Base-by-base conservation (phyloP, 176 grass and related monocot genomes). In the Elymus sibiricus region DNA sequence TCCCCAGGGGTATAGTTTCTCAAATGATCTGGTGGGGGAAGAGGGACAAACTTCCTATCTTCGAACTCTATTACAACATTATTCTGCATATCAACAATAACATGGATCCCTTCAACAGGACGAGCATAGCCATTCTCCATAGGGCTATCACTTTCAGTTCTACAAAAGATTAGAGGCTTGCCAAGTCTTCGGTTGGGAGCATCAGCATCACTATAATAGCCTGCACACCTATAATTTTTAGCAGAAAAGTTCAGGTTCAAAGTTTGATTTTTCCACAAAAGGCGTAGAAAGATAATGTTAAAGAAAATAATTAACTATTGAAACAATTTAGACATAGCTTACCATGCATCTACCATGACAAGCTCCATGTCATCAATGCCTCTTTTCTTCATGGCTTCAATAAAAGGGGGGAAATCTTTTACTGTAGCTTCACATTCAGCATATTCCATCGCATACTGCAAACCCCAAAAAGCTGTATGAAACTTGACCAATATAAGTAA, bases 361-460 rank as follows among this genome's bases (percentile, higher is more conserved):
- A 99, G 97, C 58, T 99, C 97, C 97, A 99, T 99, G 76, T 99
- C 97, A 56, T 99, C 97, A n/a, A 99, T 91, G 24, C 97, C 97
- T 90, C 97, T 96, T 93, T 88, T 96, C 83, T 92, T 97, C 94
- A 99, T 99, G 76, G 94, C 97, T 92, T 99, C 94, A 79, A 99
- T 90, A 69, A 99, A 99, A 70, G 90, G 90, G 71, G 97, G 94
- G 65, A 94, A 94, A 90, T 78, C 83, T 86, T 99, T 99, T 14
- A 99, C 97, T 39, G 78, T 90, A 76, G 97, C 97, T 92, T 99
- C 97, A 76, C 97, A 99, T 71, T 99, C 97, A 77, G 97, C 97
- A 89, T 99, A 99, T 81, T 99, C 97, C 88, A 90, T 90, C 44
- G 97, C 97, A 79, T 99, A 94, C 97, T 99, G 16, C 17, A 83